Evolutionary conservation across 1,139 yeast genomes (phyloP).

Genomic region (Lodderomyces metapsilosis): DNA sequence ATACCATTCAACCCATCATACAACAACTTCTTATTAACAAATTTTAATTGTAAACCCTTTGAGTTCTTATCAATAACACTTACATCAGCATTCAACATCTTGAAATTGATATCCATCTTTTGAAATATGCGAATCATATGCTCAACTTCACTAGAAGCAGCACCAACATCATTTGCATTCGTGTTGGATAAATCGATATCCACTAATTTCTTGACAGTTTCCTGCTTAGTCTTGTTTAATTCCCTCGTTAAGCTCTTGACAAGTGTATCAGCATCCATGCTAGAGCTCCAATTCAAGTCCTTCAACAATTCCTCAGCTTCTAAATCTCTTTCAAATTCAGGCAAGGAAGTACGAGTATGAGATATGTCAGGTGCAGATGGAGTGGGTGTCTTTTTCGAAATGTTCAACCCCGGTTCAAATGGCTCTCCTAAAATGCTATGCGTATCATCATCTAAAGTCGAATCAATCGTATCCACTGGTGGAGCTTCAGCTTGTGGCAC

Average conservation of each 20-base stretch:
- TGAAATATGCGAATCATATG: conserved; percentile 53
- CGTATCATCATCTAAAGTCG: neutral
- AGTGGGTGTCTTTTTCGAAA: conserved; percentile 14
- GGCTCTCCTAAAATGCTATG: neutral
- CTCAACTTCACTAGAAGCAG: conserved; percentile 63
- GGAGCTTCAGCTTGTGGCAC: neutral
- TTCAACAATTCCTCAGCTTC: conserved; percentile 69
- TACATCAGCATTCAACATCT: conserved; percentile 59
- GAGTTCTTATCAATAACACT: conserved; percentile 72
- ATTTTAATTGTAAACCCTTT: conserved; percentile 79
- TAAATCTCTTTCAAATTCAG: conserved; percentile 36
- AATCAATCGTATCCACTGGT: neutral
- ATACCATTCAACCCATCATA: conserved; percentile 70
- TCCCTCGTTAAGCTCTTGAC: conserved; percentile 57
- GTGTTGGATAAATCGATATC: conserved; percentile 41
- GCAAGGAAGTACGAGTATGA: neutral
- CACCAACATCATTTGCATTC: conserved; percentile 33
- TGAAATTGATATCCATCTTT: conserved; percentile 43
- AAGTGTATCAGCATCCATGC: conserved; percentile 59
- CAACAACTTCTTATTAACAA: conserved; percentile 74
- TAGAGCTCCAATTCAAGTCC: conserved; percentile 70
- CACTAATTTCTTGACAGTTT: conserved; percentile 38
- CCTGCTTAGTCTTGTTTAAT: conserved; percentile 35
- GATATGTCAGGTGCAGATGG: conserved; percentile 4
- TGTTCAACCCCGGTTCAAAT: conserved; percentile 22